Conservation (phyloP, 768 basidiomycete species). For the Lentinula detonsa region DNA sequence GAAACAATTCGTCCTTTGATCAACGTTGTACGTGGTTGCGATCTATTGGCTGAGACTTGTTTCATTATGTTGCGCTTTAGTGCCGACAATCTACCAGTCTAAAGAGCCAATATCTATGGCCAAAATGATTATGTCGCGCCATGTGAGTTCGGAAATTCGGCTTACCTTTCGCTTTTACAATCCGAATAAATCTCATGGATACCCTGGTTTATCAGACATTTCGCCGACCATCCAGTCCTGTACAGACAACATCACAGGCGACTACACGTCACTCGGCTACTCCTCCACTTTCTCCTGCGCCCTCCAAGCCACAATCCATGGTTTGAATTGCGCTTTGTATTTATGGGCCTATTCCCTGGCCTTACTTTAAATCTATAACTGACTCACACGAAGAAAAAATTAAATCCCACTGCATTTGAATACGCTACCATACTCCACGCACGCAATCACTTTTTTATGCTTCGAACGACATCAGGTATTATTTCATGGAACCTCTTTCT, state of each 20-base stretch:
- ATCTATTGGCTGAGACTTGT: background rate
- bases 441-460: background rate
- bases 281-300: conserved; percentile 13
- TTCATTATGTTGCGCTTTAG: conserved; percentile 14
- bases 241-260: conserved; percentile 8
- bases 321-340: background rate
- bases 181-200: background rate
- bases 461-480: background rate
- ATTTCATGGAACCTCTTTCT: background rate
- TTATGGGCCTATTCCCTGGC: background rate
- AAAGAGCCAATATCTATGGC: conserved; percentile 42
- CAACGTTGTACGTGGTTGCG: background rate
- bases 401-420: background rate
- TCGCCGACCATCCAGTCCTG: conserved; percentile 18
- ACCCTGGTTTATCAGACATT: conserved; percentile 20
- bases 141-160: conserved; percentile 24
- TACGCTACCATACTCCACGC: background rate
- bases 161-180: background rate
- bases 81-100: conserved; percentile 36
- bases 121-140: conserved; percentile 48
- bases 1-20: background rate
- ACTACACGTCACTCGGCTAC: conserved; percentile 17
- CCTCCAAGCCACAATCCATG: conserved; percentile 17
- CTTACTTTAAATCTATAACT: background rate
- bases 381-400: background rate